Base-by-base conservation (phyloP, 2,329 filamentous ascomycete species). In the Penicillium nordicum region DNA sequence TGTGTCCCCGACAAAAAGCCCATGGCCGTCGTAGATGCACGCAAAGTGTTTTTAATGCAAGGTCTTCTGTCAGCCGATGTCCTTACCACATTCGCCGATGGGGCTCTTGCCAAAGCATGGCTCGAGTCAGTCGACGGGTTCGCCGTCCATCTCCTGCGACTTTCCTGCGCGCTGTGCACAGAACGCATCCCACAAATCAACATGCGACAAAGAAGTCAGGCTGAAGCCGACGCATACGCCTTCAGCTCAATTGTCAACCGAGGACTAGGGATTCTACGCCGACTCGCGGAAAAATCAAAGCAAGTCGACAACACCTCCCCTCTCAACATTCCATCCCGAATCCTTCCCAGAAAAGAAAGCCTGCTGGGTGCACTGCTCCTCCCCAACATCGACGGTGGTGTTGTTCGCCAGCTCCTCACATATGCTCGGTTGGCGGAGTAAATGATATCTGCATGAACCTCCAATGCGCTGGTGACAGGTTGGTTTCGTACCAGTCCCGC, bases 41-140 rank as follows among this genome's bases (percentile, higher is more conserved):
- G 94, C 55, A 96, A 96, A 73, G 88, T 94, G 0, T 88, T 91
- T 67, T 78, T 99, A 11, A 94, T 96, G 82, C 94, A 99, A 75
- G 92, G 92, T 1, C 84, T 97, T 66, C 80, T 97, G 6, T 89
- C 92, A 1, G 92, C 91, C 0, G 92, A 97, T 64, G 95, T 97
- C 50, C 77, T 97, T 3, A 86, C 91, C 0, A 87, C 87, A 10
- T 79, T 97, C 5, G 81, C 84, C n/a, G 91, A 95, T 62, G 82
- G 82, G 16, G 82, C 84, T 4, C 76, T 97, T 8, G 88, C 92
- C 4, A 84, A 85, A 54, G 80, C 84, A 0, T 97, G 94, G 92
- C 82, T 97, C 8, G 85, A 87, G 38, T 91, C 89, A 4, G 85
- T 88, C 41, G 92, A 95, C 65, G 90, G 89, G 0, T 94, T 96